Percentiles rank a stretch among this genome's conserved stretches.
Conservation (phyloP, 306 rosid genomes). For the Trifolium subterraneum region DNA sequence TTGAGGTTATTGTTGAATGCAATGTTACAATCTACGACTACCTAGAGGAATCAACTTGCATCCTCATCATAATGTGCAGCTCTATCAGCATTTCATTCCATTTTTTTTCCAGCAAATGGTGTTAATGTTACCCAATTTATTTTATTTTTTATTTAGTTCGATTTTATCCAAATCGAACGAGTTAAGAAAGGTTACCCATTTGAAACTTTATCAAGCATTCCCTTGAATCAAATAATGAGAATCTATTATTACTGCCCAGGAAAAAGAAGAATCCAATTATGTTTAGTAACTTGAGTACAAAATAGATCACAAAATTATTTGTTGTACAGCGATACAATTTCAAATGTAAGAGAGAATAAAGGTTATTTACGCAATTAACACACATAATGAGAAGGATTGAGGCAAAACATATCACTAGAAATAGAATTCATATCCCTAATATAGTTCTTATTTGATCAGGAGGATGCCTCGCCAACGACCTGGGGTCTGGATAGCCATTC, state of each 20-base stretch:
- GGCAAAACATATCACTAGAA: constrained; percentile 27
- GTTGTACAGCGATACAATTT: constrained; percentile 22
- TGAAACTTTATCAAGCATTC: constrained; percentile 7
- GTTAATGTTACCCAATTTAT: not conserved
- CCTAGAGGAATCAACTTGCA: not conserved
- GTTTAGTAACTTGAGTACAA: constrained; percentile 15
- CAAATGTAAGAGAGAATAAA: constrained; percentile 25
- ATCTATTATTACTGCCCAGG: constrained; percentile 1
- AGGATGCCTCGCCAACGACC: constrained; percentile 95
- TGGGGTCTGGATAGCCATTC: constrained; percentile 85
- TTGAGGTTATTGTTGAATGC: not conserved
- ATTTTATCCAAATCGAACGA: not conserved
- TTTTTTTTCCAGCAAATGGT: not conserved
- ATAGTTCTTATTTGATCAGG: constrained; percentile 98
- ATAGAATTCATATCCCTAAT: constrained; percentile 71
- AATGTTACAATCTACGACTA: not conserved
- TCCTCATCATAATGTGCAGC: not conserved
- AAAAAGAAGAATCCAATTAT: not conserved
- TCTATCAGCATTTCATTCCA: not conserved
- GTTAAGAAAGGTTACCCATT: not conserved
- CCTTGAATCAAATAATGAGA: not conserved
- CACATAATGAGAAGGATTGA: not conserved
- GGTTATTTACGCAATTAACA: constrained; percentile 38
- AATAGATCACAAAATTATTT: constrained; percentile 24
- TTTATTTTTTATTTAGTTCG: not conserved